These are phyloP conservation scores for Diaporthe humulicola DNA, from an alignment of 2,329 filamentous ascomycete genomes.

Conservation along the genomic window DNA sequence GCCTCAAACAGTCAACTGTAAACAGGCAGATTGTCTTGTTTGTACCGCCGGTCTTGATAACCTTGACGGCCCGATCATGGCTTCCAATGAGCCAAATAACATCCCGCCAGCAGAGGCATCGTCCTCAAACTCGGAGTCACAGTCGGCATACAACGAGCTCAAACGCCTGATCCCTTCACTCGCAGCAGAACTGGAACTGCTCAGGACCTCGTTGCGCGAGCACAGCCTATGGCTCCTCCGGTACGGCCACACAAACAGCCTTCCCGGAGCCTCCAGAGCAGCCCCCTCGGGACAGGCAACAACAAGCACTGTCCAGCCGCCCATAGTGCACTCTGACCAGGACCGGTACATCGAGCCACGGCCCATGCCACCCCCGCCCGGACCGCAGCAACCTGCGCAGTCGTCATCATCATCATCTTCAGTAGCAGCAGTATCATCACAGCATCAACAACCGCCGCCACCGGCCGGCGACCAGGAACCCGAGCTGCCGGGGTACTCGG, in stretches of 20 bases:
- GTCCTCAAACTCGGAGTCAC: constrained; percentile 38
- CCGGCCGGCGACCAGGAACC: constrained; percentile 36
- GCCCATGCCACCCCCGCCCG: not conserved
- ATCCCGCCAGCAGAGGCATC: constrained; percentile 8
- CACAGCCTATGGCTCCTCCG: constrained; percentile 49
- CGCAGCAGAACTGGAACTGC: constrained; percentile 47
- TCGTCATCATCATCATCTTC: not conserved
- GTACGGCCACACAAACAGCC: constrained; percentile 43
- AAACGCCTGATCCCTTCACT: constrained; percentile 46
- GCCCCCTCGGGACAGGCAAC: constrained; percentile 21
- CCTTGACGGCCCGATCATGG: not conserved
- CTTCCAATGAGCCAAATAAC: constrained; percentile 1
- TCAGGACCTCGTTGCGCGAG: constrained; percentile 47
- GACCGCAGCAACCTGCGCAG: constrained; percentile 5
- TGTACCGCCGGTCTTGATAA: not conserved
- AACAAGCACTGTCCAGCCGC: constrained; percentile 22
- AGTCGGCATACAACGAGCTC: constrained; percentile 47
- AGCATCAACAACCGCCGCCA: not conserved
- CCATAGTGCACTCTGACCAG: constrained; percentile 6
- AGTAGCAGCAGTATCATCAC: not conserved
- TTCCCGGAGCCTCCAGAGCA: constrained; percentile 20
- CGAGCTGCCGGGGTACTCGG: constrained; percentile 46
- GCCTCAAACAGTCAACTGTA: not conserved
- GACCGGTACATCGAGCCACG: constrained; percentile 23
- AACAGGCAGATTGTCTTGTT: not conserved